Evolutionary conservation across 805 yeast species (phyloP), one percentile per base, ranked within the genome.

Genomic region (Cyberlindnera misumaiensis): DNA sequence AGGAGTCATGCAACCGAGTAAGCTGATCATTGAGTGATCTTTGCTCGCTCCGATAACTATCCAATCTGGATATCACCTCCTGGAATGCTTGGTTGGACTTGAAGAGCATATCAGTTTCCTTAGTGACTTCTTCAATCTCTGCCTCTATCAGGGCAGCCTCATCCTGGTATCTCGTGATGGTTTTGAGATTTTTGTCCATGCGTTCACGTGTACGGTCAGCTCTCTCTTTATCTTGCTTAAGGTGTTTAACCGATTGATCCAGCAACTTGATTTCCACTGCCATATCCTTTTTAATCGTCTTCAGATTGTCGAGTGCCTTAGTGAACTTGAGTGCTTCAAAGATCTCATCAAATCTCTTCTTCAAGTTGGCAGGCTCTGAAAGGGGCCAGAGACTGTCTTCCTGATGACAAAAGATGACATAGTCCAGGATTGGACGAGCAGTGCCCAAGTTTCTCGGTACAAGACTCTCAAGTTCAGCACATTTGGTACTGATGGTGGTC

Each of bases 341-440:
- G 8, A 93, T 90, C 59, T 93, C 98, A 59, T 93, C 98, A 52
- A 93, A 94, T 38, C 90, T 73, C 62, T 89, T 89, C 62, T 93
- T 94, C 56, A 93, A 70, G 11, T 73, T 73, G 3, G 95, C 71
- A 1, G 98, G 94, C 59, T 93, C 99, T 49, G 89, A 76, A 34
- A 93, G 67, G 2, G 99, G 99, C 99, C 99, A 93, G 22, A 87
- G 61, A 50, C 90, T 80, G 43, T 93, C 99, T 53, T 93, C 99
- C 58, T 93, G 99, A 55, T 93, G 99, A 54, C 98, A 90, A 61
- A 93, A 93, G 2, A 90, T 80, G 30, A 93, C 98, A 56, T 87
- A 86, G 48, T 90, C 96, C 36, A 93, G 63, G 39, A 93, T 77
- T 0, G 97, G 84, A 42, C 77, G 75, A 0, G 96, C 83, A 1